phyloP scores from a whole-genome alignment of 352 stramenopile species.

The Phytophthora tubulina region DNA sequence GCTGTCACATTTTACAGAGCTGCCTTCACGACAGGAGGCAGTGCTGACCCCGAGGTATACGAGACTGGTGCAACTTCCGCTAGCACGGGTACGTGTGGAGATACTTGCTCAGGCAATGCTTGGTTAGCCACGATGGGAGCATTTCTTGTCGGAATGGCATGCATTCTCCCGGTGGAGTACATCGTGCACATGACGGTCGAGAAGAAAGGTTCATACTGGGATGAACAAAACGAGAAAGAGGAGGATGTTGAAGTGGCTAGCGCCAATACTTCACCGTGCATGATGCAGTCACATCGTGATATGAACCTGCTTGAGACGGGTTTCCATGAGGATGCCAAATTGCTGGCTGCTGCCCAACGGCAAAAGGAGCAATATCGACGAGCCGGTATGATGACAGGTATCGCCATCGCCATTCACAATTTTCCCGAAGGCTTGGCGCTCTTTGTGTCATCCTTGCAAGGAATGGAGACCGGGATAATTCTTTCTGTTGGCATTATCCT shows the following conservation, averaged over 20 bases:
- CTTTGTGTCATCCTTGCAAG: conserved; percentile 93
- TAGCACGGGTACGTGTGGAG: conserved; percentile 59
- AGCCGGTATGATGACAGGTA: conserved; percentile 92
- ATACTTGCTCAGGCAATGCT: conserved; percentile 64
- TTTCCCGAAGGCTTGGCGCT: conserved; percentile 97
- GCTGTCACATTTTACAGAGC: conserved; percentile 66
- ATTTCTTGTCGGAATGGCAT: conserved; percentile 69
- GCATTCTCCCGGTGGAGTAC: conserved; percentile 76
- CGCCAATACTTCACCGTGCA: conserved; percentile 23
- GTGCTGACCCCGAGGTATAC: conserved; percentile 70
- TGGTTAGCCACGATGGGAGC: conserved; percentile 65
- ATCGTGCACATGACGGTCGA: conserved; percentile 35
- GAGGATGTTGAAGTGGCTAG: conserved; percentile 10
- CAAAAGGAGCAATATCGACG: conserved; percentile 68
- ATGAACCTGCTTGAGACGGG: conserved; percentile 35
- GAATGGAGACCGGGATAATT: conserved; percentile 89
- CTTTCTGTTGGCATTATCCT: conserved; percentile 96
- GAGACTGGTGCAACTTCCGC: conserved; percentile 56
- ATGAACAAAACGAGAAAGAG: conserved; percentile 32
- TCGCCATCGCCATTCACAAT: conserved; percentile 81
- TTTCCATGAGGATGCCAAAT: conserved; percentile 21
- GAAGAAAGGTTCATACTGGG: conserved; percentile 39
- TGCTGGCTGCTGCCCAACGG: conserved; percentile 12
- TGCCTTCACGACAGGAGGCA: conserved; percentile 63
- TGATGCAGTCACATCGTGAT: conserved; percentile 25